These are phyloP conservation scores for Marsdenia floribunda DNA, from an alignment of 257 asterid species.

Conservation along the genomic window DNA sequence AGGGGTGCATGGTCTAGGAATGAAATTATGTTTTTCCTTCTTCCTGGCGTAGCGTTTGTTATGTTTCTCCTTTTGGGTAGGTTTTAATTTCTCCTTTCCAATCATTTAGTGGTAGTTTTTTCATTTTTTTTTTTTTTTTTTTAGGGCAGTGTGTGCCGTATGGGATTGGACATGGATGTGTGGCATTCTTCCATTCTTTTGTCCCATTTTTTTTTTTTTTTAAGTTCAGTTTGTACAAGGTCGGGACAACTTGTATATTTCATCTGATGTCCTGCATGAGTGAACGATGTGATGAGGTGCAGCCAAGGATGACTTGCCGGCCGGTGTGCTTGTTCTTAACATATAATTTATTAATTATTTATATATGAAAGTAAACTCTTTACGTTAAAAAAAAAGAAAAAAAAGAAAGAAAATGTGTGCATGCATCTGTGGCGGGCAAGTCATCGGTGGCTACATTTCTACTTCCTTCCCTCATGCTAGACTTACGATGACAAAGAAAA, in stretches of 20 bases:
- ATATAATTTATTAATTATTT: too few species aligned
- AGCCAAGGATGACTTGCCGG: slow-evolving; percentile 99
- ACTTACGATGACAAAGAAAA: slow-evolving; percentile 31
- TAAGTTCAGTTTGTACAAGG: too few species aligned
- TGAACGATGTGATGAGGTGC: slow-evolving; percentile 39
- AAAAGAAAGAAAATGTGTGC: too few species aligned
- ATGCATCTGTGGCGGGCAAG: slow-evolving; percentile 36
- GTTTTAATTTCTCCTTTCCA: background rate
- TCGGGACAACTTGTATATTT: slow-evolving; percentile 4
- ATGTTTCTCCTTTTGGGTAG: slow-evolving; percentile 31
- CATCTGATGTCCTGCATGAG: slow-evolving; percentile 71
- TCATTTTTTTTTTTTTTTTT: too few species aligned
- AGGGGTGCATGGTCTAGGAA: background rate
- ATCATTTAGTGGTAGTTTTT: slow-evolving; percentile 11
- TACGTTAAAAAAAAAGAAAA: too few species aligned
- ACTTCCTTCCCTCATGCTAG: slow-evolving; percentile 62
- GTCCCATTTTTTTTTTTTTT: too few species aligned
- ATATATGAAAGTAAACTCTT: too few species aligned
- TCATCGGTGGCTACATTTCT: slow-evolving; percentile 55
- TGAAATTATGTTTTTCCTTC: background rate
- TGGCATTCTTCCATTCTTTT: background rate
- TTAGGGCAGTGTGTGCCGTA: background rate
- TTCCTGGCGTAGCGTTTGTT: slow-evolving; percentile 19
- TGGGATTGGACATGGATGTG: slow-evolving; percentile 7
- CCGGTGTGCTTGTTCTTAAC: slow-evolving; percentile 1